A percentile compares a stretch with the other conserved stretches of the same genome.
phyloP scores from a whole-genome alignment of 2,329 filamentous ascomycete species.

The Fulvia fulva region DNA sequence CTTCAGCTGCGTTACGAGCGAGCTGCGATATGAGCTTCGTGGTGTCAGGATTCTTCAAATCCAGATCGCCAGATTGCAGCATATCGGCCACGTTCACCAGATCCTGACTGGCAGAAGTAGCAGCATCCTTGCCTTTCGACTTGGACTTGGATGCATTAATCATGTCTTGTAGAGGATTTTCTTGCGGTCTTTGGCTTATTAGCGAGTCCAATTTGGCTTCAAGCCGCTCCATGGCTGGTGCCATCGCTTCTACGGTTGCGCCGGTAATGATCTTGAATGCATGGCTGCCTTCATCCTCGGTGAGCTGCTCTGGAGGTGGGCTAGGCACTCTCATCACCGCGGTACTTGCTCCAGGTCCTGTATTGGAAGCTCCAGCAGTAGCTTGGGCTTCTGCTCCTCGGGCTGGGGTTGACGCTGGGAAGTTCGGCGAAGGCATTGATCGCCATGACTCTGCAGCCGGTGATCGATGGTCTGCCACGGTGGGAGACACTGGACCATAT shows the following conservation, averaged over 20 bases:
- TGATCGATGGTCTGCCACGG: not conserved
- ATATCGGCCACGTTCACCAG: constrained; percentile 2
- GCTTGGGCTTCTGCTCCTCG: not conserved
- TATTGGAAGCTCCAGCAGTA: not conserved
- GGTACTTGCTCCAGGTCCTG: not conserved
- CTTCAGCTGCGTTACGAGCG: constrained; percentile 10
- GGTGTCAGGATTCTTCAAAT: not conserved
- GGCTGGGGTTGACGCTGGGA: not conserved
- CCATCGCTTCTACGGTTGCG: constrained; percentile 9
- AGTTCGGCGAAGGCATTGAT: constrained; percentile 6
- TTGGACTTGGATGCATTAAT: not conserved
- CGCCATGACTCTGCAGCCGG: not conserved
- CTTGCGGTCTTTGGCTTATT: not conserved
- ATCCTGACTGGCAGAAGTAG: not conserved
- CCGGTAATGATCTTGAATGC: constrained; percentile 9
- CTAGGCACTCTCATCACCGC: not conserved
- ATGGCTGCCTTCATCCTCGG: constrained; percentile 3
- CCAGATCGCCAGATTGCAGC: constrained; percentile 4
- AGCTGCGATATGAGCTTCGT: constrained; percentile 7
- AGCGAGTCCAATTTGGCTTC: constrained; percentile 11
- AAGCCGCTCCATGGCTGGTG: constrained; percentile 6
- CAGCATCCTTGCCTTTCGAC: constrained; percentile 3
- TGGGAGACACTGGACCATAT: constrained; percentile 9
- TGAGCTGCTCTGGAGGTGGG: constrained; percentile 6
- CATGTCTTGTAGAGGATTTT: not conserved